Percentiles rank a stretch among this genome's conserved stretches.
Conservation (phyloP, 768 basidiomycete genomes). For the Termitomyces sp. region DNA sequence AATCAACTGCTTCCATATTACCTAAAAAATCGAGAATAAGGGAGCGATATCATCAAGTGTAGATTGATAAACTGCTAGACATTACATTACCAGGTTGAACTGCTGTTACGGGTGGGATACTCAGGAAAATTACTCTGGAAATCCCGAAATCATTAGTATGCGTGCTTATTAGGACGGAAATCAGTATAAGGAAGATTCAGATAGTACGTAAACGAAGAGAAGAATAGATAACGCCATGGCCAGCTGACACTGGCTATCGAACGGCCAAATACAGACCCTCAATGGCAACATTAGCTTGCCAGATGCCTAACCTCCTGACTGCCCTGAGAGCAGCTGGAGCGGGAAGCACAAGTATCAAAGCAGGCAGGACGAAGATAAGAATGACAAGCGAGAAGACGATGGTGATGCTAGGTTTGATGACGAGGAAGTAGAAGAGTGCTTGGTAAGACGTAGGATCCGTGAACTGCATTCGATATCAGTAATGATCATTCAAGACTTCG, state of each 20-base stretch:
- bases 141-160: background rate
- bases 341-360: conserved; percentile 58
- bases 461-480: conserved; percentile 44
- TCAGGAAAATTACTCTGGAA: background rate
- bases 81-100: background rate
- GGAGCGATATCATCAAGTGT: background rate
- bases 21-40: no score
- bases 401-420: conserved; percentile 81
- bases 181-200: background rate
- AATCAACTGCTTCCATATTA: no score
- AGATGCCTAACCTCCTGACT: conserved; percentile 63
- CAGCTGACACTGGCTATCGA: conserved; percentile 20
- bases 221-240: no score
- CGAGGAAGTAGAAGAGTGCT: conserved; percentile 85
- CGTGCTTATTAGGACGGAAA: background rate
- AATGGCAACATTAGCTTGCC: conserved; percentile 82
- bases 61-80: background rate
- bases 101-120: background rate
- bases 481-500: background rate
- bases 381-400: conserved; percentile 57
- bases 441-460: conserved; percentile 80
- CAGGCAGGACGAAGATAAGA: conserved; percentile 53
- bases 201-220: background rate
- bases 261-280: conserved; percentile 59
- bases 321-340: conserved; percentile 66